phyloP scores from a whole-genome alignment of 805 yeast genomes.

The Suhomyces sp. region DNA sequence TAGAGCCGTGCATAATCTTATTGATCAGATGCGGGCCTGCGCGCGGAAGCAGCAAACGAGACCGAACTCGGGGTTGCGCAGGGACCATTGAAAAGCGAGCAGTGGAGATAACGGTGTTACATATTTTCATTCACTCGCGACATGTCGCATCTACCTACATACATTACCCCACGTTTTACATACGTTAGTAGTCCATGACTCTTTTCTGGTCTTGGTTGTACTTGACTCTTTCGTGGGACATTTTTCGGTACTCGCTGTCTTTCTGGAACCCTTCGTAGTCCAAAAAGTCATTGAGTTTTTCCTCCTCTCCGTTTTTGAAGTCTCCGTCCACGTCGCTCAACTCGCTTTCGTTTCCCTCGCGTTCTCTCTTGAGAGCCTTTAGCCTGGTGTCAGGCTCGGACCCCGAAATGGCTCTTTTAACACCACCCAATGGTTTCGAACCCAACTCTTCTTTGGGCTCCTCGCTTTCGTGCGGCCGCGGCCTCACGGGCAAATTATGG shows the following conservation, averaged over 20 bases:
- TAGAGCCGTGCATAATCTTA: conserved; percentile 2
- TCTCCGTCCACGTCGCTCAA: conserved; percentile 23
- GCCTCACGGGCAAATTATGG: not conserved
- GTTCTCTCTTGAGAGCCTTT: not conserved
- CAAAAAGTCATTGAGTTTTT: conserved; percentile 8
- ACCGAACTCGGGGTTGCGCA: not conserved
- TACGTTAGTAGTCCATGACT: conserved; percentile 8
- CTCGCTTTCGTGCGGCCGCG: not conserved
- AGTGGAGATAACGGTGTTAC: not conserved
- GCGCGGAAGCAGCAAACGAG: not conserved
- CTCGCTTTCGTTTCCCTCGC: conserved; percentile 19
- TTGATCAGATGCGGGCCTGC: conserved; percentile 1
- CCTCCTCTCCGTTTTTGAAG: conserved; percentile 12
- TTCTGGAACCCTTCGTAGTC: conserved; percentile 9
- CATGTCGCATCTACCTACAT: not conserved
- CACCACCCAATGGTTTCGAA: not conserved
- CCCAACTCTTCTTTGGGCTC: not conserved
- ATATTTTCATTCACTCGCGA: not conserved
- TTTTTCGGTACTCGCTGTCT: conserved; percentile 6
- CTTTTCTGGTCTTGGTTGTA: conserved; percentile 2
- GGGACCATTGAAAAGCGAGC: not conserved
- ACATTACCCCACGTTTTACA: not conserved
- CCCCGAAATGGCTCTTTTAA: not conserved
- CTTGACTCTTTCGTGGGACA: conserved; percentile 3
- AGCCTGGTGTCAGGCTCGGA: conserved; percentile 1